Percentiles rank a stretch among this genome's conserved stretches.
These are phyloP conservation scores for Pseudocercospora crystallina DNA, from an alignment of 2,329 filamentous ascomycete genomes.

Conservation along the genomic window DNA sequence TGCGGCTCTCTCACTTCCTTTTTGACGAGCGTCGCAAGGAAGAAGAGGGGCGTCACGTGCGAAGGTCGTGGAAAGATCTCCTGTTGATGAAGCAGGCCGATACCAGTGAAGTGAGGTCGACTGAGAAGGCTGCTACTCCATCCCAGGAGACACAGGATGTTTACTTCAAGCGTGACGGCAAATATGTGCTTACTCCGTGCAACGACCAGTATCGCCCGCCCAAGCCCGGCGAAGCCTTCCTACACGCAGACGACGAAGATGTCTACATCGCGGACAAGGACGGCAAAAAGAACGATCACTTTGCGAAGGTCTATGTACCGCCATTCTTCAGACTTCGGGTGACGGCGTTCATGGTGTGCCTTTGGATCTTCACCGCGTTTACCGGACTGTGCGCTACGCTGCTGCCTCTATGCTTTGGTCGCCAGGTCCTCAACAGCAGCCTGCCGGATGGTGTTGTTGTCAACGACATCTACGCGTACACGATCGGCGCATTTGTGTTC, in stretches of 20 bases:
- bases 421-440: constrained; percentile 70
- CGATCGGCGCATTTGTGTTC: constrained; percentile 80
- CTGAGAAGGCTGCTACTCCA: not conserved
- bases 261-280: constrained; percentile 35
- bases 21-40: constrained; percentile 80
- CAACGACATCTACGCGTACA: constrained; percentile 97
- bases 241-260: constrained; percentile 67
- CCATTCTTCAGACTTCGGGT: constrained; percentile 80
- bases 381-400: constrained; percentile 86
- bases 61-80: constrained; percentile 32
- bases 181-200: constrained; percentile 86
- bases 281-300: constrained; percentile 45
- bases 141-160: constrained; percentile 21
- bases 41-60: constrained; percentile 67
- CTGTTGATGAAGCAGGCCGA: constrained; percentile 19
- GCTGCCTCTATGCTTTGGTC: constrained; percentile 80
- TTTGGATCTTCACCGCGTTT: constrained; percentile 90
- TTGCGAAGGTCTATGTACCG: constrained; percentile 67
- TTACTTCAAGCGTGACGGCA: constrained; percentile 68
- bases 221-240: constrained; percentile 77
- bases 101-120: not conserved
- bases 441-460: constrained; percentile 71
- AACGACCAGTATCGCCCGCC: constrained; percentile 94
- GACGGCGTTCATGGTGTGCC: constrained; percentile 79
- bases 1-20: constrained; percentile 87